Conservation (phyloP, 352 stramenopile genomes). For the Phytopythium kandeliae region DNA sequence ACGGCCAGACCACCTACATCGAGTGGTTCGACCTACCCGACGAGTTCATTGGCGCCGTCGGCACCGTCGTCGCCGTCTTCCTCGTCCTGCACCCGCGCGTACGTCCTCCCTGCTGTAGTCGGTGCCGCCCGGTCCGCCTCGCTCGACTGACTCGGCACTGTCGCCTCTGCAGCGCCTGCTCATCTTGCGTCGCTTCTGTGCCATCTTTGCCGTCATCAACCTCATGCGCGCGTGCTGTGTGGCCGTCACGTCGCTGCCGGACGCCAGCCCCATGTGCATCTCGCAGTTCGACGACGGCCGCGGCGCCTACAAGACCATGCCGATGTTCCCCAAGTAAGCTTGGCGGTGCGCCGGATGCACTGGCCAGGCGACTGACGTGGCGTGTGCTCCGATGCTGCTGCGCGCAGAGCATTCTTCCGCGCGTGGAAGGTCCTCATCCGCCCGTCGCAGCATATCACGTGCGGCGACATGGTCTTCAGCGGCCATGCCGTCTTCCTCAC, state of each 20-base stretch:
- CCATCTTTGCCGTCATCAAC: slow-evolving; percentile 84
- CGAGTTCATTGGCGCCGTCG: slow-evolving; percentile 72
- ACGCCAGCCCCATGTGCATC: slow-evolving; percentile 84
- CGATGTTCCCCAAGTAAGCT: slow-evolving; percentile 84
- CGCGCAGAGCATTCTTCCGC: slow-evolving; percentile 59
- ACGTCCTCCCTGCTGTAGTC: slow-evolving; percentile 12
- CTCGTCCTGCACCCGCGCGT: slow-evolving; percentile 75
- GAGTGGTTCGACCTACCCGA: slow-evolving; percentile 84
- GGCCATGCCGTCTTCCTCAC: slow-evolving; percentile 83
- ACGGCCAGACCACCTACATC: slow-evolving; percentile 76
- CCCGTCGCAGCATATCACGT: slow-evolving; percentile 84
- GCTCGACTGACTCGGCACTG: background rate
- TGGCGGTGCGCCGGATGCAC: background rate
- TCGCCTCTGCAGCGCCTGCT: slow-evolving; percentile 47
- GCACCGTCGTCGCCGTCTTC: slow-evolving; percentile 57
- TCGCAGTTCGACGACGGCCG: slow-evolving; percentile 69
- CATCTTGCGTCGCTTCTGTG: slow-evolving; percentile 78
- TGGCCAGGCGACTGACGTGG: background rate
- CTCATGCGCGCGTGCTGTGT: slow-evolving; percentile 83
- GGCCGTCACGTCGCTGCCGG: slow-evolving; percentile 78
- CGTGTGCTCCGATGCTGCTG: background rate
- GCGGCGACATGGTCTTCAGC: slow-evolving; percentile 88
- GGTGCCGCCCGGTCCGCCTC: background rate
- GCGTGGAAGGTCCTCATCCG: slow-evolving; percentile 80
- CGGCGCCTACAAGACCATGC: slow-evolving; percentile 73